Percentiles rank a stretch among this genome's conserved stretches.
phyloP scores from a whole-genome alignment of 441 rosid species.

The Pelargonium myrrhifolium region DNA sequence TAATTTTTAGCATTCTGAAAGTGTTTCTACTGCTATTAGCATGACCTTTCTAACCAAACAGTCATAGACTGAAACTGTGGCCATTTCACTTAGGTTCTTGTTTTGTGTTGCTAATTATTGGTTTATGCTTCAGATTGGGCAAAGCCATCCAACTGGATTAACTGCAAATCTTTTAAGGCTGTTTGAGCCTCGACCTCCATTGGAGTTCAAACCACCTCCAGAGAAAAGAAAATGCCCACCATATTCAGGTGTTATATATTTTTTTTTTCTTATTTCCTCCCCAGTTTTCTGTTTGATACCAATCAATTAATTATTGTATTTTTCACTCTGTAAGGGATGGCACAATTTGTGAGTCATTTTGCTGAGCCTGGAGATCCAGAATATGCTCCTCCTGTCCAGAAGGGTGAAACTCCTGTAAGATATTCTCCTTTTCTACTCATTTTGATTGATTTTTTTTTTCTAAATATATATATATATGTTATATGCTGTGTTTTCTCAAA shows the following conservation, averaged over 20 bases:
- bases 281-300: neutral
- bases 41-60: no score
- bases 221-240: conserved; percentile 91
- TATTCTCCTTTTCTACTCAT: neutral
- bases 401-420: conserved; percentile 81
- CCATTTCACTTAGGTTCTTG: no score
- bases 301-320: neutral
- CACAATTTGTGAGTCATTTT: conserved; percentile 68
- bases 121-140: conserved; percentile 67
- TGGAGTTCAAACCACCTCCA: conserved; percentile 76
- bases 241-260: conserved; percentile 39
- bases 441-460: neutral
- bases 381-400: conserved; percentile 72
- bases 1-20: no score
- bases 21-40: no score
- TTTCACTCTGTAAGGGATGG: conserved; percentile 55
- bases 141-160: conserved; percentile 91
- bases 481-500: no score
- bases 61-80: no score
- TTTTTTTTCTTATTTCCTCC: neutral
- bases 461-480: no score
- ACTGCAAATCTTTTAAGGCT: conserved; percentile 81
- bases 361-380: conserved; percentile 86
- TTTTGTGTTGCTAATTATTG: conserved; percentile 1
- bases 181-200: conserved; percentile 84